phyloP scores from a whole-genome alignment of 805 yeast species.

The Metahyphopichia silvanorum region DNA sequence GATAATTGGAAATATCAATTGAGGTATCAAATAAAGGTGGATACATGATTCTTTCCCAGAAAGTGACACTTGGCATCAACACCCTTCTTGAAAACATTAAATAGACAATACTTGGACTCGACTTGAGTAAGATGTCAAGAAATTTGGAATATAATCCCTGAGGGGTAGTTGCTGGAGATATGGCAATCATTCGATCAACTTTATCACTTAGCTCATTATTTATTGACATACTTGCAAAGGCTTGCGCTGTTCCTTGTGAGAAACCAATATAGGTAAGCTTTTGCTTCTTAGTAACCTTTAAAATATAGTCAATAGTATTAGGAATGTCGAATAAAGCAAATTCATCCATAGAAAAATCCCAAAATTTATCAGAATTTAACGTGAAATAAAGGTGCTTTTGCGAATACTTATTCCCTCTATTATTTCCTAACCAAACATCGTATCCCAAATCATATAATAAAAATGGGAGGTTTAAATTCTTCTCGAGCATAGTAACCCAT shows the following conservation, averaged over 20 bases:
- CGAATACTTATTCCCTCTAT: constrained; percentile 72
- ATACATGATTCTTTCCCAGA: constrained; percentile 77
- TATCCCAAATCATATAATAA: constrained; percentile 75
- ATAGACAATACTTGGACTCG: constrained; percentile 72
- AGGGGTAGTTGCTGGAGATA: constrained; percentile 94
- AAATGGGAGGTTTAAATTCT: constrained; percentile 58
- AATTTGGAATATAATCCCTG: constrained; percentile 75
- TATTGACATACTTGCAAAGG: constrained; percentile 74
- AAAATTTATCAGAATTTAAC: constrained; percentile 50
- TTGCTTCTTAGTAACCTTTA: constrained; percentile 40
- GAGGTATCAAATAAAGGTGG: constrained; percentile 71
- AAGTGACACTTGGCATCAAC: constrained; percentile 69
- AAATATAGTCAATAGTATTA: constrained; percentile 69
- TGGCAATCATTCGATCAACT: constrained; percentile 63
- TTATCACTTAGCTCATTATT: constrained; percentile 60
- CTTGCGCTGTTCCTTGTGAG: constrained; percentile 93
- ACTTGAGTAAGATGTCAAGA: constrained; percentile 68
- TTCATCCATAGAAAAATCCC: constrained; percentile 92
- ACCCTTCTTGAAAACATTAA: constrained; percentile 71
- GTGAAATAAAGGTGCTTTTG: constrained; percentile 56
- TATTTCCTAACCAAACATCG: constrained; percentile 87
- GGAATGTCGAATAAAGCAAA: constrained; percentile 91
- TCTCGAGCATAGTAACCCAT: constrained; percentile 54
- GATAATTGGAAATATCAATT: constrained; percentile 66
- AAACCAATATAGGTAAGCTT: constrained; percentile 78